Evolutionary conservation across 257 asterid genomes (phyloP).

Genomic region (Rhazya stricta): DNA sequence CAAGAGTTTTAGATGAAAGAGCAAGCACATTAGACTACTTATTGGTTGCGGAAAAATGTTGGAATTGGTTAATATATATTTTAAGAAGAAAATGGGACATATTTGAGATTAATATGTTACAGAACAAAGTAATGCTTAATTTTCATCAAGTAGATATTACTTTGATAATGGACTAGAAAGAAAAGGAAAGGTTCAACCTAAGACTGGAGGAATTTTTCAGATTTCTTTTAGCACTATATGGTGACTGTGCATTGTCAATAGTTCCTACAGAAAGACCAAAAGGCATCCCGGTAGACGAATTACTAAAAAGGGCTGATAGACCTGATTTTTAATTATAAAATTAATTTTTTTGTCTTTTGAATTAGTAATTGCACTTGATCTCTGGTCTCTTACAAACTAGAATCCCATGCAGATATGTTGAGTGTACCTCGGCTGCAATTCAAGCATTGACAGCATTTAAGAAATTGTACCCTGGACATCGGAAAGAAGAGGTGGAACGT

Average conservation of each 20-base stretch:
- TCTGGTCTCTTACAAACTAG: not conserved
- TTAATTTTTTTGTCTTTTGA: not conserved
- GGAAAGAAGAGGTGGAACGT: slow-evolving; percentile 61
- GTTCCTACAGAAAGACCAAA: too few relatives aligned
- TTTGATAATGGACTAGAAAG: not conserved
- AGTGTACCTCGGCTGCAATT: slow-evolving; percentile 95
- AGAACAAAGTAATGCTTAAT: not conserved
- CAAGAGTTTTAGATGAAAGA: not conserved
- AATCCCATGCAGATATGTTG: slow-evolving; percentile 65
- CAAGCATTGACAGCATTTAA: slow-evolving; percentile 75
- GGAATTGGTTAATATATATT: not conserved
- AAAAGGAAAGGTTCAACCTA: not conserved
- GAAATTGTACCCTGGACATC: slow-evolving; percentile 77
- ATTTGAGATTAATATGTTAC: not conserved
- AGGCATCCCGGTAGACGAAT: not conserved
- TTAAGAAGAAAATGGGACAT: not conserved
- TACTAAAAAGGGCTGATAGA: not conserved
- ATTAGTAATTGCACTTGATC: not conserved
- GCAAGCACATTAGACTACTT: not conserved
- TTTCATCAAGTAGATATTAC: not conserved
- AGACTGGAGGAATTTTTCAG: not conserved
- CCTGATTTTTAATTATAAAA: not conserved
- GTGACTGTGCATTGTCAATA: not conserved
- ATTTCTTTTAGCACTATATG: too few relatives aligned
- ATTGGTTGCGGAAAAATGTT: not conserved